These are phyloP conservation scores for Lolium perenne DNA, from an alignment of 176 grass and related monocot genomes.

Conservation along the genomic window DNA sequence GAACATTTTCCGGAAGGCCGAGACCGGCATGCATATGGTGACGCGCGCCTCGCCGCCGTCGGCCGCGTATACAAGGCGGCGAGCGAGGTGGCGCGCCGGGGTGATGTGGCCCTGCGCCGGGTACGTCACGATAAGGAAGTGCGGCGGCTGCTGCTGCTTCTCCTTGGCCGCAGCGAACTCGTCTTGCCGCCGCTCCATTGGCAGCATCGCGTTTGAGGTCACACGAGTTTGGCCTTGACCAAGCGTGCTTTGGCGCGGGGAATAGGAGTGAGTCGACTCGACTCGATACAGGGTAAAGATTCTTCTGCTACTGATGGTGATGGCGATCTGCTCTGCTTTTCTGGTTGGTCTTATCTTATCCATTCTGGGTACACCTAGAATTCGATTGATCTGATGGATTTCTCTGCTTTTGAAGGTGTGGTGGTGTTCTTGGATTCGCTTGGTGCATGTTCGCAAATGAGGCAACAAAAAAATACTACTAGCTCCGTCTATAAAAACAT, in stretches of 20 bases:
- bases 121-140: slow-evolving; percentile 72
- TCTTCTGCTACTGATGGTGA: background rate
- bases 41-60: slow-evolving; percentile 38
- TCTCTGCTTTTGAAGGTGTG: background rate
- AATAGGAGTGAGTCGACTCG: slow-evolving; percentile 25
- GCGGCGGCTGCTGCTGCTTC: slow-evolving; percentile 12
- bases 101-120: slow-evolving; percentile 73
- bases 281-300: background rate
- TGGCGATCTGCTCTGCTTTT: background rate
- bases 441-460: too few species aligned
- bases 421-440: too few species aligned
- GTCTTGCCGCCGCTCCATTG: slow-evolving; percentile 20
- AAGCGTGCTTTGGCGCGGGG: background rate
- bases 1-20: slow-evolving; percentile 63
- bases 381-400: background rate
- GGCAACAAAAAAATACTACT: too few species aligned
- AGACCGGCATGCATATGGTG: slow-evolving; percentile 61
- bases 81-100: slow-evolving; percentile 67
- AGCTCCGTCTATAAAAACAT: too few species aligned
- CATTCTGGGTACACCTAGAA: background rate
- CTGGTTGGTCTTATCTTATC: background rate
- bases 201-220: background rate
- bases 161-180: background rate
- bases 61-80: slow-evolving; percentile 37
- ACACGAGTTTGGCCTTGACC: background rate